A percentile compares a stretch with the other conserved stretches of the same genome.
These are phyloP conservation scores for Osmanthus fragrans DNA, from an alignment of 257 asterid genomes.

Conservation along the genomic window DNA sequence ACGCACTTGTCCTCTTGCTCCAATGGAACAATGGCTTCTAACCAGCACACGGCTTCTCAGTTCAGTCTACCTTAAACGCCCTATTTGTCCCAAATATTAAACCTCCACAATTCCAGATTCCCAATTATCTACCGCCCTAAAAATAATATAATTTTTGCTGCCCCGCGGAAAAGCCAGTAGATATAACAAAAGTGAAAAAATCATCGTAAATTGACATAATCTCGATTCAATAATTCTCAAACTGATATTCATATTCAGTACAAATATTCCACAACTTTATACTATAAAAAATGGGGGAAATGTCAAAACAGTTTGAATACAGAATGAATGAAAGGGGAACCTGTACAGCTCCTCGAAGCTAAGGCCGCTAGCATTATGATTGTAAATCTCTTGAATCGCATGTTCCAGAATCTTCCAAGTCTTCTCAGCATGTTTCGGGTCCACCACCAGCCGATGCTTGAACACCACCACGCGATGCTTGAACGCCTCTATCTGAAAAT, in stretches of 20 bases:
- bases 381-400: too few species aligned
- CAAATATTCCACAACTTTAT: too few species aligned
- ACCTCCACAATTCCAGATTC: not conserved
- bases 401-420: too few species aligned
- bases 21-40: not conserved
- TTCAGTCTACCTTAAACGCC: not conserved
- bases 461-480: too few species aligned
- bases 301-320: too few species aligned
- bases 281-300: too few species aligned
- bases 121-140: not conserved
- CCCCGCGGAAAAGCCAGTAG: not conserved
- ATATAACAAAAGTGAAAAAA: not conserved
- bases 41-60: not conserved
- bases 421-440: constrained; percentile 38
- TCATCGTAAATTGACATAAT: not conserved
- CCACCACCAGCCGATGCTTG: too few species aligned
- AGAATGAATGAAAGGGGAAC: too few species aligned
- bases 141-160: not conserved
- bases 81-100: not conserved
- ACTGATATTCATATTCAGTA: too few species aligned
- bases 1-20: not conserved
- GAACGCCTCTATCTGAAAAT: too few species aligned
- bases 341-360: too few species aligned
- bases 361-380: too few species aligned
- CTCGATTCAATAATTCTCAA: not conserved